These are phyloP conservation scores for Protea cynaroides DNA, from an alignment of 164 flowering plant genomes.

Conservation along the genomic window DNA sequence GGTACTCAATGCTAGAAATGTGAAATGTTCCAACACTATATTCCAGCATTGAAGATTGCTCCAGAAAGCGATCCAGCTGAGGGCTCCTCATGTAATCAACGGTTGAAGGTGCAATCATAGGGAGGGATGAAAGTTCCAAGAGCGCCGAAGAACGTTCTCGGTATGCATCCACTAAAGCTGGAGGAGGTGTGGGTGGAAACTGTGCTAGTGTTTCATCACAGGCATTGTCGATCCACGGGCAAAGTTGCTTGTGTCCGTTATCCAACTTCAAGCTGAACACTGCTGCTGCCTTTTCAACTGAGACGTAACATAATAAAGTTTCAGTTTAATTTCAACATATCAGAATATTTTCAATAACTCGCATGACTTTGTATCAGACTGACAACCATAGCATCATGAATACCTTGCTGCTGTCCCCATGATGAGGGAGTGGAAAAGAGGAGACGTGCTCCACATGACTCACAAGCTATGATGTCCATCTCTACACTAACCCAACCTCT, in stretches of 20 bases:
- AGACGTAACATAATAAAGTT: neutral
- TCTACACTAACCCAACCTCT: conserved; percentile 97
- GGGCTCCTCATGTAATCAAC: conserved; percentile 58
- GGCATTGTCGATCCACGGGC: conserved; percentile 87
- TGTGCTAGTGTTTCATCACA: conserved; percentile 75
- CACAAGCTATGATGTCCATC: conserved; percentile 78
- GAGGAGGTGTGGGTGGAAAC: conserved; percentile 63
- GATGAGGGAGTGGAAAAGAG: conserved; percentile 83
- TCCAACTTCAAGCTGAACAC: conserved; percentile 95
- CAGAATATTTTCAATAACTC: neutral
- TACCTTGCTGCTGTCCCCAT: conserved; percentile 83
- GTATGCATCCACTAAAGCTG: conserved; percentile 57
- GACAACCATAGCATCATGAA: neutral
- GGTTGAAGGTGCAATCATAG: conserved; percentile 57
- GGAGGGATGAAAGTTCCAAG: conserved; percentile 62
- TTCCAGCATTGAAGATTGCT: conserved; percentile 26
- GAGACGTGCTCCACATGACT: conserved; percentile 84
- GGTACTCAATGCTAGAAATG: conserved; percentile 19
- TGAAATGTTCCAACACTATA: conserved; percentile 22
- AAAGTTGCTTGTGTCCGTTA: conserved; percentile 72
- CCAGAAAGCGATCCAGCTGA: conserved; percentile 57
- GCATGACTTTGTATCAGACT: neutral
- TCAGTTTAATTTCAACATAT: neutral
- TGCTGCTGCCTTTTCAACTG: conserved; percentile 92
- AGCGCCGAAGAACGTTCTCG: conserved; percentile 48